Conservation (phyloP, 2,329 filamentous ascomycete genomes). For the Penicillium crustosum region DNA sequence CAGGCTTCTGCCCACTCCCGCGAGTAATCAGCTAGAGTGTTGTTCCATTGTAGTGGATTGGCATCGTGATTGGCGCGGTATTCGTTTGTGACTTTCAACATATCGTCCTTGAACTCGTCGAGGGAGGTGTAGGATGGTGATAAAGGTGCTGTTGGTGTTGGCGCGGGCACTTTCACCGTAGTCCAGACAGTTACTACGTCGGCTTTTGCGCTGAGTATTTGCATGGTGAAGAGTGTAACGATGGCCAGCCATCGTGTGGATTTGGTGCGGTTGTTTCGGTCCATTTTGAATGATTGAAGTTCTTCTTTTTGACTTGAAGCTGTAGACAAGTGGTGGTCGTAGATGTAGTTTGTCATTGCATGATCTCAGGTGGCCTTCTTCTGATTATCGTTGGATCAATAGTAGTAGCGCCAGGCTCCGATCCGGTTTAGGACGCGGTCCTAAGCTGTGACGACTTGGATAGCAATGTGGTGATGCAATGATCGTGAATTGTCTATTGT, state of each 20-base stretch:
- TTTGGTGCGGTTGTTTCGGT: not conserved
- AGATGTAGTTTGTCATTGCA: not conserved
- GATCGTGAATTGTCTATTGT: not conserved
- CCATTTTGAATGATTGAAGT: not conserved
- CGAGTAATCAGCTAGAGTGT: slow-evolving; percentile 59
- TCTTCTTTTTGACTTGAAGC: not conserved
- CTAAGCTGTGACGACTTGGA: not conserved
- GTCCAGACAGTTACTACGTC: slow-evolving; percentile 22
- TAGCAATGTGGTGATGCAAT: slow-evolving; percentile 1
- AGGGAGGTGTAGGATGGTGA: slow-evolving; percentile 46
- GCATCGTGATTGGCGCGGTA: slow-evolving; percentile 66
- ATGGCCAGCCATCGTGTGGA: slow-evolving; percentile 5
- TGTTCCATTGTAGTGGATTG: slow-evolving; percentile 62
- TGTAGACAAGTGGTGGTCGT: not conserved
- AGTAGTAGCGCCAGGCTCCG: not conserved
- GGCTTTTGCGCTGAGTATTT: not conserved
- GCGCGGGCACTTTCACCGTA: slow-evolving; percentile 20
- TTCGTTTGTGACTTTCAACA: slow-evolving; percentile 66
- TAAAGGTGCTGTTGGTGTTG: slow-evolving; percentile 27
- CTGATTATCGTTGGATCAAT: not conserved
- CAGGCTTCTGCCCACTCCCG: slow-evolving; percentile 50
- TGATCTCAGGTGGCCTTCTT: not conserved
- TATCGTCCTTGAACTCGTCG: slow-evolving; percentile 47
- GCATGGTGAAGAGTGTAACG: not conserved
- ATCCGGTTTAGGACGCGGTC: not conserved